Evolutionary conservation across 306 rosid genomes (phyloP).

Genomic region (Rosa lucieae): DNA sequence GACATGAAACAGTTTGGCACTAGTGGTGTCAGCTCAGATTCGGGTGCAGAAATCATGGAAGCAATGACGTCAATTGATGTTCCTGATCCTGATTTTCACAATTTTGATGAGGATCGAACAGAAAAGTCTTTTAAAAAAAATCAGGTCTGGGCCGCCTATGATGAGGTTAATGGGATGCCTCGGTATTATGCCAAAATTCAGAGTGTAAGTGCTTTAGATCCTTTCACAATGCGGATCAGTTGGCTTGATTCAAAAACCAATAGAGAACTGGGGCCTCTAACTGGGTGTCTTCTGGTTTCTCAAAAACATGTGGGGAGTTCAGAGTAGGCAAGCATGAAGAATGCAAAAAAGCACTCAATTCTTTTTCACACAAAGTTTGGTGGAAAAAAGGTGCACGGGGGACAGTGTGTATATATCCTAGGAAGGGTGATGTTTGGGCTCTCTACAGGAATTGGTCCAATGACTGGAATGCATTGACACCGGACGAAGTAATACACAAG

Average conservation of each 20-base stretch:
- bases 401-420: slow-evolving; percentile 60
- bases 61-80: slow-evolving; percentile 45
- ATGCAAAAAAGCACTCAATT: slow-evolving; percentile 39
- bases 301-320: slow-evolving; percentile 74
- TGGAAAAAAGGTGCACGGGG: slow-evolving; percentile 64
- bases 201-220: slow-evolving; percentile 47
- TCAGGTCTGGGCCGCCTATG: slow-evolving; percentile 85
- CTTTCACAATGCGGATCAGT: slow-evolving; percentile 60
- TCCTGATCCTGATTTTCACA: slow-evolving; percentile 83
- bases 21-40: slow-evolving; percentile 12
- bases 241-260: slow-evolving; percentile 68
- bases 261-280: slow-evolving; percentile 48
- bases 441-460: slow-evolving; percentile 81
- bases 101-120: slow-evolving; percentile 51
- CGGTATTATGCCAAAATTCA: slow-evolving; percentile 71
- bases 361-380: slow-evolving; percentile 73
- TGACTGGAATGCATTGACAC: slow-evolving; percentile 73
- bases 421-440: slow-evolving; percentile 92
- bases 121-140: slow-evolving; percentile 59
- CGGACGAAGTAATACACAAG: slow-evolving; percentile 56
- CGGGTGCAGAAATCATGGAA: slow-evolving; percentile 7
- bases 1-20: slow-evolving; percentile 9
- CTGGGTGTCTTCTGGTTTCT: slow-evolving; percentile 69
- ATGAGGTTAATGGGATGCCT: slow-evolving; percentile 74
- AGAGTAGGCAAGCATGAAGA: slow-evolving; percentile 52